Conservation (phyloP, 495 filamentous ascomycete species). For the Xylaria intraflava region DNA sequence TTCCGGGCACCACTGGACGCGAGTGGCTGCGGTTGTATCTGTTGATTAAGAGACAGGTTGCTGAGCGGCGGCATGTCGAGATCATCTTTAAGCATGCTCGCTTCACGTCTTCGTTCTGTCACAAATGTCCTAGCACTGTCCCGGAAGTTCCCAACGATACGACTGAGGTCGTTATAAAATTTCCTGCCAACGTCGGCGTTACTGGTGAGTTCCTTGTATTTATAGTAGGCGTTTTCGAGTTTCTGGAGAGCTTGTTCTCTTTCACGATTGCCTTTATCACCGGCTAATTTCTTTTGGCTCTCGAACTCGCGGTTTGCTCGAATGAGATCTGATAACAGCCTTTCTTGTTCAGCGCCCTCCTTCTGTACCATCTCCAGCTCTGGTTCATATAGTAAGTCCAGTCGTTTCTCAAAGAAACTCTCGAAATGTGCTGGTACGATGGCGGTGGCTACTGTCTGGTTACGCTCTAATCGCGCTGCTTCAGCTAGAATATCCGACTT, state of each 20-base stretch:
- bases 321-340: conserved; percentile 56
- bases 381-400: conserved; percentile 66
- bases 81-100: conserved; percentile 63
- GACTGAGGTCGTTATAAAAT: conserved; percentile 93
- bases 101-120: conserved; percentile 73
- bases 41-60: conserved; percentile 33
- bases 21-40: conserved; percentile 8
- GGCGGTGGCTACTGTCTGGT: conserved; percentile 67
- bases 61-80: conserved; percentile 45
- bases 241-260: conserved; percentile 81
- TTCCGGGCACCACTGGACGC: conserved; percentile 19
- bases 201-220: conserved; percentile 88
- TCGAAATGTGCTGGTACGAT: conserved; percentile 88
- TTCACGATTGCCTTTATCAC: conserved; percentile 67
- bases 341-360: conserved; percentile 72
- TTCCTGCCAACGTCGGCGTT: conserved; percentile 86
- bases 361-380: conserved; percentile 62
- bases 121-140: conserved; percentile 75
- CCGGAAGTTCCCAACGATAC: conserved; percentile 65
- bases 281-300: conserved; percentile 53
- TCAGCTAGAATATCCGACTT: conserved; percentile 75
- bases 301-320: conserved; percentile 75
- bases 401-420: conserved; percentile 74
- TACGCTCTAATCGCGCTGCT: conserved; percentile 75
- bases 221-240: conserved; percentile 86